Evolutionary conservation across 2,329 filamentous ascomycete species (phyloP), one percentile per base, ranked within the genome.

Genomic region (Cladosporium sp.): DNA sequence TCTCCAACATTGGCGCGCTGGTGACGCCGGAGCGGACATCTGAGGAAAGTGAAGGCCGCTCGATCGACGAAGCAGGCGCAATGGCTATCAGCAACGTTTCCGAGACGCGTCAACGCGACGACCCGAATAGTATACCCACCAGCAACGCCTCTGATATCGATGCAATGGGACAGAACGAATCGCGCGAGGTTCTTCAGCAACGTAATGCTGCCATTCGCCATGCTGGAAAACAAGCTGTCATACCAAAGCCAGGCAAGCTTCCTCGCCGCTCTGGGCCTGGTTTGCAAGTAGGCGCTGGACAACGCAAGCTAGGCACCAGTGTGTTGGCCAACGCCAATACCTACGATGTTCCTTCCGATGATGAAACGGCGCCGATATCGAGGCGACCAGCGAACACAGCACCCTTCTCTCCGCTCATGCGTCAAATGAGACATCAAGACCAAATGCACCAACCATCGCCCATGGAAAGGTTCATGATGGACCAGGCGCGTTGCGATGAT

Each of bases 161-260:
- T 20, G 42, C 34, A 39, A 56, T 56, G 54, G 54, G 54, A 7
- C 54, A 56, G 11, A 22, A 15, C 19, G 54, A 56, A 14, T 56
- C 54, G 54, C 30, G 30, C 19, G 54, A 56, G 37, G 17, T 8
- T 8, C 30, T 28, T 19, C 34, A 28, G 38, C 14, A 47, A 25
- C 42, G 54, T 7, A 56, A 34, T 49, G 34, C 34, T 30, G 40
- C 30, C 15, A 38, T 56, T 15, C 54, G 43, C 30, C 20, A 12
- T 5, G 54, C 54, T 36, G 12, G 30, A 17, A 34, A 25, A 28
- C 15, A 47, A 17, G 54, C 54, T 19, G 34, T 22, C n/a, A 19
- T 5, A 37, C 38, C 38, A 12, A 28, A 30, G 25, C 15, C 30
- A 34, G 54, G 54, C 30, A 56, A n/a, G 11, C 54, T 56, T 19